Evolutionary conservation across 148 eudicot genomes (phyloP).

Genomic region (Dianthus caryophyllus): DNA sequence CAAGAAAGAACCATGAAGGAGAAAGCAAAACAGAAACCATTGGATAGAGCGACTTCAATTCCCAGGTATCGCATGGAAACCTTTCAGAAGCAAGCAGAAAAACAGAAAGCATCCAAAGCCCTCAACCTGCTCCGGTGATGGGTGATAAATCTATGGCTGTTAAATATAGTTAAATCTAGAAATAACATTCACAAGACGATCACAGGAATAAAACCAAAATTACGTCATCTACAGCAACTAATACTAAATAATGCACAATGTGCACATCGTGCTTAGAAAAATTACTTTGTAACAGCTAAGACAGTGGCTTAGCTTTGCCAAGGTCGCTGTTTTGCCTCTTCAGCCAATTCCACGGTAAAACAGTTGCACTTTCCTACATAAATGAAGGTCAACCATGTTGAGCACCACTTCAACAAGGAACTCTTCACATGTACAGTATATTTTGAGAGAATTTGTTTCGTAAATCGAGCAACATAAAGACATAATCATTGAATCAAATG

Average conservation of each 20-base stretch:
- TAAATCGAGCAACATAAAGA: not conserved
- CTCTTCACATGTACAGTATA: not conserved
- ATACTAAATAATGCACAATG: not conserved
- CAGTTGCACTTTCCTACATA: not conserved
- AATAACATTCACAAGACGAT: not conserved
- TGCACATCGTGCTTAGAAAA: not conserved
- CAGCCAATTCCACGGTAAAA: slow-evolving; percentile 1
- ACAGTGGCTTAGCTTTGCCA: not conserved
- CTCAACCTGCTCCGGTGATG: not conserved
- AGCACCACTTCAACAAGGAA: not conserved
- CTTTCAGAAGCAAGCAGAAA: slow-evolving; percentile 4
- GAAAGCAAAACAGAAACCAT: too few species aligned
- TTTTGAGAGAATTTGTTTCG: not conserved
- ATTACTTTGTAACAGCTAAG: not conserved
- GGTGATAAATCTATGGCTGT: not conserved
- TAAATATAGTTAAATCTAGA: not conserved
- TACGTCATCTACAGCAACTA: too few species aligned
- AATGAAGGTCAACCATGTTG: slow-evolving; percentile 4
- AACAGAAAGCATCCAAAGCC: not conserved
- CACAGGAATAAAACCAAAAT: too few species aligned
- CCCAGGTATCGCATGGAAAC: not conserved
- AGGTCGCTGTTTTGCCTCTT: not conserved
- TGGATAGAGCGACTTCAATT: too few species aligned
- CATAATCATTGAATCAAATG: not conserved
- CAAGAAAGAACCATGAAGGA: not conserved